Evolutionary conservation across 2,329 filamentous ascomycete species (phyloP).

Genomic region (Cercospora sp.): DNA sequence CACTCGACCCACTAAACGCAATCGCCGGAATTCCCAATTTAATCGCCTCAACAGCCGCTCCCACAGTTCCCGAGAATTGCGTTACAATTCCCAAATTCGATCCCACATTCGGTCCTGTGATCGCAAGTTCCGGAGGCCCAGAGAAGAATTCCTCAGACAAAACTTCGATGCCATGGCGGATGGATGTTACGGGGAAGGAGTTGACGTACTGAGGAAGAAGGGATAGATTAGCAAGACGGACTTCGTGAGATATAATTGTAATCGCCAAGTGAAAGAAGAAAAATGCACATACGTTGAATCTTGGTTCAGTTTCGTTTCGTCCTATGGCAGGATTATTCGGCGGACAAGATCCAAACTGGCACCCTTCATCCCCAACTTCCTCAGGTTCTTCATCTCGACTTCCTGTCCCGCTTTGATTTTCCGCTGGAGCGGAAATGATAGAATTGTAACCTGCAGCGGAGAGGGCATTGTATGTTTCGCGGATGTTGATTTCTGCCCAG

Average conservation of each 20-base stretch:
- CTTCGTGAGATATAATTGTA: not conserved
- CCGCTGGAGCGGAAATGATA: slow-evolving; percentile 65
- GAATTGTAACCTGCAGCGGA: slow-evolving; percentile 59
- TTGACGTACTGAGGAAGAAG: slow-evolving; percentile 63
- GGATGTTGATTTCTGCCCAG: slow-evolving; percentile 69
- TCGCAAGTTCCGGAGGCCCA: slow-evolving; percentile 61
- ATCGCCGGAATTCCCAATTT: slow-evolving; percentile 63
- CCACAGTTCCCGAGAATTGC: slow-evolving; percentile 67
- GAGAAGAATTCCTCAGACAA: slow-evolving; percentile 58
- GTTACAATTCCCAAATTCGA: slow-evolving; percentile 59
- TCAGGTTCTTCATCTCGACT: slow-evolving; percentile 25
- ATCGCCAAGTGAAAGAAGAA: not conserved
- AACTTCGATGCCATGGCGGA: slow-evolving; percentile 62
- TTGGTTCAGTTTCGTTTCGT: slow-evolving; percentile 56
- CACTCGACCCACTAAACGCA: slow-evolving; percentile 63
- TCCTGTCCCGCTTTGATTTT: slow-evolving; percentile 64
- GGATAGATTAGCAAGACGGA: not conserved
- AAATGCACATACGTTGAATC: slow-evolving; percentile 48
- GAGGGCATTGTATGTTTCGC: slow-evolving; percentile 60
- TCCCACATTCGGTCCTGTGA: slow-evolving; percentile 65
- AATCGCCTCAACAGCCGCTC: slow-evolving; percentile 62
- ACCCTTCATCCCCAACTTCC: slow-evolving; percentile 40
- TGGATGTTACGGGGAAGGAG: slow-evolving; percentile 65
- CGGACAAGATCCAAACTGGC: slow-evolving; percentile 64
- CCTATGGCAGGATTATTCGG: slow-evolving; percentile 58